phyloP scores from a whole-genome alignment of 2,329 filamentous ascomycete genomes.

The Scedosporium minutisporum region DNA sequence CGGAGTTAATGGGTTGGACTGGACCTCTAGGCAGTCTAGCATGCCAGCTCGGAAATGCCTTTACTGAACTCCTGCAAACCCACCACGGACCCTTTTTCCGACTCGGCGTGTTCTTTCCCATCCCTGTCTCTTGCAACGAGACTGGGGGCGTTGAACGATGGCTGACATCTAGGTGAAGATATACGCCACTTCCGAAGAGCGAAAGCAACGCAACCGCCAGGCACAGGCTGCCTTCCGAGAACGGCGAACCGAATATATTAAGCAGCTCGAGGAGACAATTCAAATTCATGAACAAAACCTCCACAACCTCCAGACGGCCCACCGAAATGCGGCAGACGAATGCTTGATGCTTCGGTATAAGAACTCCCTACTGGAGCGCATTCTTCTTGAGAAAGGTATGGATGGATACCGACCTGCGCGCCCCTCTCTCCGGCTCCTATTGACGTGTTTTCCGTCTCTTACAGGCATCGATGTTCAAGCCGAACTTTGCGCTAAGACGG shows the following conservation, averaged over 20 bases:
- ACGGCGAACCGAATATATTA: conserved; percentile 96
- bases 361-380: conserved; percentile 90
- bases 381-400: conserved; percentile 88
- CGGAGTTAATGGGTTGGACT: no score
- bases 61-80: no score
- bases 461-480: conserved; percentile 93
- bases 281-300: conserved; percentile 93
- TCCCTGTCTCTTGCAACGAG: not conserved
- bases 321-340: conserved; percentile 89
- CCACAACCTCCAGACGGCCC: conserved; percentile 84
- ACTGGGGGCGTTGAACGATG: not conserved
- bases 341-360: conserved; percentile 98
- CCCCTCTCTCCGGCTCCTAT: not conserved
- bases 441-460: conserved; percentile 6
- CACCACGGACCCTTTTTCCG: no score
- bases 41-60: no score
- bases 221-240: conserved; percentile 96
- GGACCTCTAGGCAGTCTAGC: no score
- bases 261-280: conserved; percentile 95
- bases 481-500: conserved; percentile 85
- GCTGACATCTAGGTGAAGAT: conserved; percentile 47
- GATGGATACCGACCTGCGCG: not conserved
- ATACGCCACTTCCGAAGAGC: conserved; percentile 96
- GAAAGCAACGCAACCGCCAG: conserved; percentile 94
- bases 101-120: no score